Evolutionary conservation across 805 yeast species (phyloP), one percentile per base, ranked within the genome.

Genomic region (Ogataea nakhonphanomensis): DNA sequence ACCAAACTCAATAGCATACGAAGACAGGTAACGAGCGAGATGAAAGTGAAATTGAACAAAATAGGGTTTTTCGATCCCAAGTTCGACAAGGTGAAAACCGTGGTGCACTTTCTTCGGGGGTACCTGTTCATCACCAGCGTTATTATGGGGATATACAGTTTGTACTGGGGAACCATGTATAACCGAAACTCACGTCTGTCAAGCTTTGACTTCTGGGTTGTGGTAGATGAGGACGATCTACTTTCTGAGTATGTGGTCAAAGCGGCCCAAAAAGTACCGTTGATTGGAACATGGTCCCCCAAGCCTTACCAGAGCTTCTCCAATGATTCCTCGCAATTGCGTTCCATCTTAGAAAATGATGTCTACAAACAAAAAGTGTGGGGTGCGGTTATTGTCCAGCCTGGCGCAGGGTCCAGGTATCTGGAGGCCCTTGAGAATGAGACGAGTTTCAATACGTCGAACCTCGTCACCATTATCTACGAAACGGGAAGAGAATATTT

Each of bases 401-500:
- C 74, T 7, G 77, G 79, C 53, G 74, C 81, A 1, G 71, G 84
- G 2, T 50, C 54, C 15, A 54, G 65, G 26, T 62, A 61, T 21
- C 54, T 57, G 31, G 53, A 58, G 13, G 74, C 76, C 3, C 51
- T 75, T 14, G 12, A 23, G 13, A 40, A 46, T n/a, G 44, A 67
- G 43, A 29, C 60, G 7, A 9, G 24, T 10, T 50, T 47, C 32
- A 33, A 49, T 30, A 15, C 47, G 5, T 13, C 44, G 13, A 60
- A 62, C n/a, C 58, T 66, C 3, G 59, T 78, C 5, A 53, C 64
- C n/a, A 59, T 67, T 6, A 55, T 69, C 25, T 80, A 77, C 53
- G 84, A 79, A 53, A 71, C 83, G 2, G 85, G 84, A 3, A 61
- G 87, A 43, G 87, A 81, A 50, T 68, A 71, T 24, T 42, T 68